Percentiles rank a stretch among this genome's conserved stretches.
These are phyloP conservation scores for Phragmites australis DNA, from an alignment of 176 grass and related monocot genomes.

Conservation along the genomic window DNA sequence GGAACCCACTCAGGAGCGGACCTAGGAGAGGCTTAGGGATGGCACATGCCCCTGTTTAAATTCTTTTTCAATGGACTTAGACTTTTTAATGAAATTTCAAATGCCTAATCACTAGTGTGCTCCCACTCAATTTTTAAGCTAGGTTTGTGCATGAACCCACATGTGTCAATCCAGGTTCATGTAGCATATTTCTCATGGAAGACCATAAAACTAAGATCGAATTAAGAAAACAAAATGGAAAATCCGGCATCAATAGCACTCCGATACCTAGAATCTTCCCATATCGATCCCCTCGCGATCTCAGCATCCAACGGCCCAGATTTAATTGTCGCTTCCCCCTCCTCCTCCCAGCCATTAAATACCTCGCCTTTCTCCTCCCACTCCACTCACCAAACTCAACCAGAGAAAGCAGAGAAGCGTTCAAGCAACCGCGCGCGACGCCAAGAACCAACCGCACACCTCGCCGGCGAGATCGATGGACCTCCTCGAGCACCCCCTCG, in stretches of 20 bases:
- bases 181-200: slow-evolving; percentile 5
- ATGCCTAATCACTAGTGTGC: no score
- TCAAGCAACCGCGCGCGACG: not conserved
- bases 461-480: slow-evolving; percentile 54
- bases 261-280: slow-evolving; percentile 61
- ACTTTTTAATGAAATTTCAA: no score
- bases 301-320: slow-evolving; percentile 41
- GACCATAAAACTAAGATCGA: no score
- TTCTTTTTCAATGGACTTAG: no score
- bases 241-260: slow-evolving; percentile 38
- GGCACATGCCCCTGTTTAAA: no score
- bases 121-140: no score
- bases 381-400: not conserved
- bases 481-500: slow-evolving; percentile 58
- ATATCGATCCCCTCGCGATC: slow-evolving; percentile 17
- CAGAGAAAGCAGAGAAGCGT: slow-evolving; percentile 20
- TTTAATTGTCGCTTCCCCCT: not conserved
- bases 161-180: not conserved
- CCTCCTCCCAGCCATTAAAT: slow-evolving; percentile 51
- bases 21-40: no score
- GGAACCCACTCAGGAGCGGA: no score
- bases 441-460: not conserved
- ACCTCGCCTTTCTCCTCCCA: not conserved
- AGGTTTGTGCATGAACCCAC: not conserved
- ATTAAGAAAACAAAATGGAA: not conserved